phyloP scores from a whole-genome alignment of 108 stramenopile species.

The Conticribra guillardii region DNA sequence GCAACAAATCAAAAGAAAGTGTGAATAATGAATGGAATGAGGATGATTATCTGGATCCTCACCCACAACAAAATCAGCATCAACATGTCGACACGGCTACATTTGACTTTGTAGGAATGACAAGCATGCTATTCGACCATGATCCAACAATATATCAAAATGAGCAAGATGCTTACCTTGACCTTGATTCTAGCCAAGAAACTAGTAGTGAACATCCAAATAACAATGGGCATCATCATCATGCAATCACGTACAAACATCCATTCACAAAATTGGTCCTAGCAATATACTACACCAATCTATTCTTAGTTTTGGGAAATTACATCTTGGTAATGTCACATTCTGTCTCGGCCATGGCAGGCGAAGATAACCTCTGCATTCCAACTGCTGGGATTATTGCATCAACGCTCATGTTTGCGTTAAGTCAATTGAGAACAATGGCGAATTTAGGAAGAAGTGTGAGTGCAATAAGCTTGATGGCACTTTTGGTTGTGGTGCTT shows the following conservation, averaged over 20 bases:
- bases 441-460: conserved; percentile 62
- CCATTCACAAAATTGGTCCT: conserved; percentile 53
- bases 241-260: conserved; percentile 30
- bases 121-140: conserved; percentile 54
- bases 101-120: conserved; percentile 76
- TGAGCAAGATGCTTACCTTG: not conserved
- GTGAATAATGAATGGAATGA: conserved; percentile 18
- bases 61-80: conserved; percentile 17
- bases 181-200: not conserved
- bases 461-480: conserved; percentile 49
- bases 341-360: conserved; percentile 61
- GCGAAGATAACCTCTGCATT: conserved; percentile 60
- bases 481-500: conserved; percentile 59
- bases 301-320: conserved; percentile 67
- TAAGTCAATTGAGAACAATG: conserved; percentile 71
- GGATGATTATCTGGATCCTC: not conserved
- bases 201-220: not conserved
- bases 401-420: conserved; percentile 65
- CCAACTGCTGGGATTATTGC: conserved; percentile 68
- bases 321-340: conserved; percentile 80
- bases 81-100: conserved; percentile 59
- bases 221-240: conserved; percentile 17
- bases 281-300: conserved; percentile 64
- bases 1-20: not conserved
- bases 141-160: conserved; percentile 9